Base-by-base conservation (phyloP, 345 rosid genomes). In the Abelmoschus esculentus region DNA sequence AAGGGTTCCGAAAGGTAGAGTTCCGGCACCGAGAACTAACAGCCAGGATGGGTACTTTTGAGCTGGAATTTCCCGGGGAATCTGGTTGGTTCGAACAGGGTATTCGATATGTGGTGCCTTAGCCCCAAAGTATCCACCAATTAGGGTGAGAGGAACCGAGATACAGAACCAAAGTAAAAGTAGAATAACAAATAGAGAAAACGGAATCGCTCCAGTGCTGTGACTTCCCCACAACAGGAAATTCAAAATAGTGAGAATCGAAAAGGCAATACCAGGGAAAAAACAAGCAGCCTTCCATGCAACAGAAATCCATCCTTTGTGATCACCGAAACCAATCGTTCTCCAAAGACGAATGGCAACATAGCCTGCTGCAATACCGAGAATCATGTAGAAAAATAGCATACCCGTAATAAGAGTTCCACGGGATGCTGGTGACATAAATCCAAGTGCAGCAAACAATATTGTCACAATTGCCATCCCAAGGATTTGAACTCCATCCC, bases 401-500 rank as follows among this genome's bases (percentile, higher is more conserved):
- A 83, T 86, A 67, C 89, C 87, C 59, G 84, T 80, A 28, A 83
- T 67, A 40, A 86, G 87, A 57, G 84, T 72, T 67, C 89, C 89
- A 22, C 86, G 83, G 34, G 87, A 86, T 34, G 89, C 89, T 0
- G 89, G 86, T 3, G 89, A 85, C 89, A 85, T 85, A 59, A 85
- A 85, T 69, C 86, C 86, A 67, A 86, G 86, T 53, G 89, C 83
- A 70, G 87, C 86, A 75, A 86, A 86, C 57, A 86, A 28, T 58
- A 83, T 77, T n/a, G 89, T 86, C 66, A 83, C 89, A 61, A 86
- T 67, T 54, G 84, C 87, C 89, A 86, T 83, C 74, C 87, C 89
- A 28, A 83, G 82, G 63, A 86, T 83, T 76, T 86, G 89, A 46
- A 86, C 89, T 34, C 89, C 89, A 67, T 86, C 85, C 44, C 89